Percentiles rank a stretch among this genome's conserved stretches.
These are phyloP conservation scores for Metschnikowia chrysomelidarum DNA, from an alignment of 805 yeast species.

Conservation along the genomic window DNA sequence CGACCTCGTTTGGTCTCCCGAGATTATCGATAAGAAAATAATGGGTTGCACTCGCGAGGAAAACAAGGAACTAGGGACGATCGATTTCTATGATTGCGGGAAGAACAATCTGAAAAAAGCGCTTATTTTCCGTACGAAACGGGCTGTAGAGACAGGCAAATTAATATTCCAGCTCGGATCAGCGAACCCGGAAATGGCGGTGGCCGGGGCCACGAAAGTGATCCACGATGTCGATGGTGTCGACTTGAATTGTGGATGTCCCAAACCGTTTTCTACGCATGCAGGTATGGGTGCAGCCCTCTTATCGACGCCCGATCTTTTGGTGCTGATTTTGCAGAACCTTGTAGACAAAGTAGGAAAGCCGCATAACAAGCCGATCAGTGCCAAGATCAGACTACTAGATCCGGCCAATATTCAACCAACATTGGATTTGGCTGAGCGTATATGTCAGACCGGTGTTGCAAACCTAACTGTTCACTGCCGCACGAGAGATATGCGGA, in stretches of 20 bases:
- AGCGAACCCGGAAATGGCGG: conserved; percentile 79
- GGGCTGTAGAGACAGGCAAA: conserved; percentile 57
- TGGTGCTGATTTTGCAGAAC: conserved; percentile 63
- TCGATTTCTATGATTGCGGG: conserved; percentile 50
- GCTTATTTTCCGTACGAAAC: conserved; percentile 72
- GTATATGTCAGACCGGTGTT: conserved; percentile 69
- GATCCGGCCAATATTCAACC: conserved; percentile 52
- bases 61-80: conserved; percentile 55
- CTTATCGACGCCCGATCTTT: conserved; percentile 72
- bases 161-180: conserved; percentile 92
- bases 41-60: conserved; percentile 63
- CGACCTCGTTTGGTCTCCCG: conserved; percentile 94
- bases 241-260: conserved; percentile 96
- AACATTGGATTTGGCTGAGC: conserved; percentile 57
- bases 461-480: conserved; percentile 87
- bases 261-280: conserved; percentile 91
- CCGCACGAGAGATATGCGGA: conserved; percentile 85
- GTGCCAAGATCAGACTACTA: conserved; percentile 84
- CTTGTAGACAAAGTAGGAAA: conserved; percentile 79
- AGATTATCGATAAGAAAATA: conserved; percentile 83
- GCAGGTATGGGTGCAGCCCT: conserved; percentile 98
- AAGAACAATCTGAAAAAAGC: conserved; percentile 31
- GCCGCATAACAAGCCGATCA: conserved; percentile 74
- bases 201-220: conserved; percentile 78
- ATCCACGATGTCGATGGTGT: conserved; percentile 88